Percentiles rank a stretch among this genome's conserved stretches.
Evolutionary conservation across 805 yeast species (phyloP).

Genomic region (Tetrapisispora taiwanensis): DNA sequence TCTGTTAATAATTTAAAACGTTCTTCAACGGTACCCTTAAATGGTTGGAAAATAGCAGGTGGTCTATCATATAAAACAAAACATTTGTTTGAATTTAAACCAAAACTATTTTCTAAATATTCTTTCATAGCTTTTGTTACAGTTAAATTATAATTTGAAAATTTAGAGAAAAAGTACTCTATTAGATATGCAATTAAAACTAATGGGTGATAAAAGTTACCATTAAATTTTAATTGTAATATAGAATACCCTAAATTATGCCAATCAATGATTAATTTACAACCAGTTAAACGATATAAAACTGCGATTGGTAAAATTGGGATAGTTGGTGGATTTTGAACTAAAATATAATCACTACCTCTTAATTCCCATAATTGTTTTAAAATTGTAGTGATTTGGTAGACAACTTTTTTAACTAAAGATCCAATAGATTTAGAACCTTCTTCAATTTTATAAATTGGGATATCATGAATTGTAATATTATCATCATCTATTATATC

Average conservation of each 20-base stretch:
- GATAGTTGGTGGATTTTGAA: conserved; percentile 89
- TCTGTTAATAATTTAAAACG: conserved; percentile 9
- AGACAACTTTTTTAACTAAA: conserved; percentile 40
- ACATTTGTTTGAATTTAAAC: conserved; percentile 38
- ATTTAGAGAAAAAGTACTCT: conserved; percentile 52
- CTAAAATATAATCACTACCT: conserved; percentile 57
- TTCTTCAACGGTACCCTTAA: conserved; percentile 12
- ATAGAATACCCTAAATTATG: conserved; percentile 88
- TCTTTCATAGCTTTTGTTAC: conserved; percentile 69
- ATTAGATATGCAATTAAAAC: conserved; percentile 51
- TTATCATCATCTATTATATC: conserved; percentile 42
- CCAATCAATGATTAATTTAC: conserved; percentile 82
- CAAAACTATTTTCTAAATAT: conserved; percentile 48
- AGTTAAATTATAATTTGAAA: conserved; percentile 63
- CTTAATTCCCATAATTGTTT: conserved; percentile 41
- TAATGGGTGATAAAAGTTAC: conserved; percentile 43
- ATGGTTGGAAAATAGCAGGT: conserved; percentile 53
- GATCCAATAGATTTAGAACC: conserved; percentile 5
- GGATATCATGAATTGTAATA: conserved; percentile 39
- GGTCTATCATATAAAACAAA: conserved; percentile 82
- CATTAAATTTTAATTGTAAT: conserved; percentile 51
- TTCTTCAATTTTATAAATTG: background rate
- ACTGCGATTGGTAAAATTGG: conserved; percentile 66
- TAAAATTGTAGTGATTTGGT: conserved; percentile 43
- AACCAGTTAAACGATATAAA: conserved; percentile 42